phyloP scores from a whole-genome alignment of 495 filamentous ascomycete genomes.

The Jackrogersella multiformis region DNA sequence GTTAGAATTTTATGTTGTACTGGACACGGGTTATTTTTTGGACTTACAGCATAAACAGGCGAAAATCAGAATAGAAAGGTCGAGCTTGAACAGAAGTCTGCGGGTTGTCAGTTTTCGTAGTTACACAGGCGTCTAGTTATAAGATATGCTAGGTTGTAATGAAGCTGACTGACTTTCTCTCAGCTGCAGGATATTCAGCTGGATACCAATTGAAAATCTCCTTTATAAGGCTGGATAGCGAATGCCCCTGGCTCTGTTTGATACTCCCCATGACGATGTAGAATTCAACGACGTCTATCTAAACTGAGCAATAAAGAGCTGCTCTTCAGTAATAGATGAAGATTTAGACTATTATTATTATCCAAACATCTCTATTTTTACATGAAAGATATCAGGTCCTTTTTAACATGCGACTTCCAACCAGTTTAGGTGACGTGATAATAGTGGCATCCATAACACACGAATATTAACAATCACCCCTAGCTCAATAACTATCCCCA shows the following conservation, averaged over 20 bases:
- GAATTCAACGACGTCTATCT: not conserved
- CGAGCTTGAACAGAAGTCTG: slow-evolving; percentile 47
- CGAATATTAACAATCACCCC: not conserved
- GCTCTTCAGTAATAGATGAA: not conserved
- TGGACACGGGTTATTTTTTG: not conserved
- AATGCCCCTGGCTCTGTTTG: slow-evolving; percentile 29
- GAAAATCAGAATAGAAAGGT: slow-evolving; percentile 50
- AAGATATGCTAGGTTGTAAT: slow-evolving; percentile 25
- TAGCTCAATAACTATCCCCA: not conserved
- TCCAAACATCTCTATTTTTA: not conserved
- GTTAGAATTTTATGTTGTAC: slow-evolving; percentile 30
- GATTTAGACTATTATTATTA: not conserved
- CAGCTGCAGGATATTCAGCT: slow-evolving; percentile 52
- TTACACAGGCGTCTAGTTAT: slow-evolving; percentile 24
- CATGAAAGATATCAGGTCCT: not conserved
- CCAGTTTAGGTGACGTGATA: slow-evolving; percentile 1
- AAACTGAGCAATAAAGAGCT: not conserved
- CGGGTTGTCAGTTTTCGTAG: slow-evolving; percentile 43
- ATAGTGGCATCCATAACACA: slow-evolving; percentile 1
- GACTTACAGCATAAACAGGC: slow-evolving; percentile 50
- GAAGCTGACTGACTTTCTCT: slow-evolving; percentile 54
- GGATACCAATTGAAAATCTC: slow-evolving; percentile 63
- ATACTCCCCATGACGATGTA: slow-evolving; percentile 18
- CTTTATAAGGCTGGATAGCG: slow-evolving; percentile 50
- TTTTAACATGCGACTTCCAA: not conserved